Evolutionary conservation across 352 stramenopile species (phyloP).

Genomic region (Phytopythium aichiense): DNA sequence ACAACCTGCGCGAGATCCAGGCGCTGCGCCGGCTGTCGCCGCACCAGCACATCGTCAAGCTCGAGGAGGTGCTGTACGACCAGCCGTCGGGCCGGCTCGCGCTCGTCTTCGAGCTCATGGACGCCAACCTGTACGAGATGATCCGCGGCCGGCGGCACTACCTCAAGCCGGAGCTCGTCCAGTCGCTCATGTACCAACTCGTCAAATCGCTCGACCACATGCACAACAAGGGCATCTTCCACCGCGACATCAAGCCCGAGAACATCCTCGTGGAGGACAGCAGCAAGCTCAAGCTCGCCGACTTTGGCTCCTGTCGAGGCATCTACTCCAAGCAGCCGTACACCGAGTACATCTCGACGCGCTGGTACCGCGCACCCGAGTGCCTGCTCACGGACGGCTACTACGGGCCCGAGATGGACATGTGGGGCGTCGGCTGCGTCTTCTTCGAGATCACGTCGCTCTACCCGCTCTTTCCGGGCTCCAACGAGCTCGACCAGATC

Average conservation of each 20-base stretch:
- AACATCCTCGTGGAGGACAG: constrained; percentile 93
- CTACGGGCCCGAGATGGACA: constrained; percentile 95
- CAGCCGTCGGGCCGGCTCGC: constrained; percentile 89
- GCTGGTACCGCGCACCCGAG: constrained; percentile 95
- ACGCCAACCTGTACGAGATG: constrained; percentile 96
- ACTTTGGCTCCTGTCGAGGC: constrained; percentile 94
- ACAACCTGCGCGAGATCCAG: constrained; percentile 96
- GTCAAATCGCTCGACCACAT: constrained; percentile 95
- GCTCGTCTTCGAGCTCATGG: constrained; percentile 97
- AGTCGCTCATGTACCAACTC: constrained; percentile 91
- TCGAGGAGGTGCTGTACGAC: constrained; percentile 95
- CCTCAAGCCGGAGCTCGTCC: constrained; percentile 79
- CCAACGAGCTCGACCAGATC: constrained; percentile 95
- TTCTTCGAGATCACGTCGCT: constrained; percentile 95
- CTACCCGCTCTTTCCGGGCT: constrained; percentile 93
- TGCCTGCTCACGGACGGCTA: constrained; percentile 95
- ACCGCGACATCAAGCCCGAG: constrained; percentile 96
- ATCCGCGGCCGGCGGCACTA: constrained; percentile 89
- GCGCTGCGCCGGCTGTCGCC: constrained; percentile 90
- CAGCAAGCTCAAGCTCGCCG: constrained; percentile 88
- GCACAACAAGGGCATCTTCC: constrained; percentile 97
- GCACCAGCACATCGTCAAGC: constrained; percentile 94
- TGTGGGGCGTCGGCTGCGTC: constrained; percentile 95
- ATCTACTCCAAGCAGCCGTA: constrained; percentile 96
- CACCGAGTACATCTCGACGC: constrained; percentile 96